Evolutionary conservation across 306 rosid genomes (phyloP), one percentile per base, ranked within the genome.

Genomic region (Cicer cuneatum): DNA sequence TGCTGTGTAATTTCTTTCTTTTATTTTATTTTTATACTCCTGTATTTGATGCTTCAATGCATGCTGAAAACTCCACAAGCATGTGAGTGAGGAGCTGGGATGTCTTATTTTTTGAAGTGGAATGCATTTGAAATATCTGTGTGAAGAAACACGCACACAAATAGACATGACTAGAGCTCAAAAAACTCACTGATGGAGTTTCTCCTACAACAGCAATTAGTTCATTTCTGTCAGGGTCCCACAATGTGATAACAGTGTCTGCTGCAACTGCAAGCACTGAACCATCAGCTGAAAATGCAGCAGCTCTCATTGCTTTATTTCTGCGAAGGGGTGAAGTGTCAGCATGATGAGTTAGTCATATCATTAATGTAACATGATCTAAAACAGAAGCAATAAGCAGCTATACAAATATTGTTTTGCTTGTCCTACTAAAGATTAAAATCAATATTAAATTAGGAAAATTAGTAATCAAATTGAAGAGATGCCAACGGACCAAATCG

Each of bases 261-360:
- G 99, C 97, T 18, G 99, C 97, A 48, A 94, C 89, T 11, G 99
- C 99, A 65, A 94, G 82, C 81, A 90, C 93, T 2, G 99, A 92
- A 68, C 99, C 99, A 84, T 94, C 99, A 7, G 87, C 83, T 67
- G 97, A 94, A 85, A 92, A 94, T 18, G 96, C 81, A 57, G 86
- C 96, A 72, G 99, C 93, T 77, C 86, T 87, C 96, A 94, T 88
- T 65, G 96, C 90, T 77, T 86, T 90, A 66, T 88, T 87, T 82
- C 99, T 94, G 84, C 82, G 79, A 70, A 77, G 60, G 45, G 45
- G 63, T 41, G 19, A 69, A 73, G 41, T 15, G 59, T 78, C 64
- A 82, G 52, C 66, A 60, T 42, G 74, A 14, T 21, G 29, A 74
- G 47, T 74, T 78, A 71, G 57, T 74, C 59, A 29, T 67, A 77